Conservation (phyloP, 2,329 filamentous ascomycete genomes). For the Sphaceloma murrayae region DNA sequence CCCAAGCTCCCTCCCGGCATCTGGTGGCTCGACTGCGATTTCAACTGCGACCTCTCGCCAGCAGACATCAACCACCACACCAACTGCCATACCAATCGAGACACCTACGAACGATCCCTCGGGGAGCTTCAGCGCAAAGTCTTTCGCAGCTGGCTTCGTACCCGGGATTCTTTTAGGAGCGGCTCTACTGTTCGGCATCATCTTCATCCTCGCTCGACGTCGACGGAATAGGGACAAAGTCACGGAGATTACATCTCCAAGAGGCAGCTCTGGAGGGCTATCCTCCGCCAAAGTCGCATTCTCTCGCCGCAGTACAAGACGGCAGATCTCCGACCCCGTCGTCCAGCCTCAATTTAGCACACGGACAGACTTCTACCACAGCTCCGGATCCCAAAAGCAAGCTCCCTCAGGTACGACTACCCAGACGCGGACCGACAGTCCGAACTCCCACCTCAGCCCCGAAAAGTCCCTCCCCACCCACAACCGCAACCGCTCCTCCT, state of each 20-base stretch:
- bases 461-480: background rate
- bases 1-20: slow-evolving; percentile 14
- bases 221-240: slow-evolving; percentile 10
- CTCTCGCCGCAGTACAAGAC: slow-evolving; percentile 22
- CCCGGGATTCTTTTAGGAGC: slow-evolving; percentile 28
- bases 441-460: background rate
- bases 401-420: background rate
- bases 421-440: background rate
- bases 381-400: slow-evolving; percentile 16
- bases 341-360: slow-evolving; percentile 22
- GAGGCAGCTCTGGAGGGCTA: background rate
- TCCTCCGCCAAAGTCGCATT: slow-evolving; percentile 14
- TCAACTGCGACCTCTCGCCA: slow-evolving; percentile 16
- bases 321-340: slow-evolving; percentile 29
- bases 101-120: slow-evolving; percentile 1
- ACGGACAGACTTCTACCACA: slow-evolving; percentile 29
- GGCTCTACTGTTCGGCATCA: slow-evolving; percentile 22
- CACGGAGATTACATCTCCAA: background rate
- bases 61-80: background rate
- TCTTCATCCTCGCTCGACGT: slow-evolving; percentile 22
- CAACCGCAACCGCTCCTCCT: slow-evolving; percentile 1
- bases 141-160: slow-evolving; percentile 30
- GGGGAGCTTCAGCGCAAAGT: slow-evolving; percentile 25
- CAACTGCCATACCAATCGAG: slow-evolving; percentile 11
- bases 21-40: slow-evolving; percentile 7